Evolutionary conservation across 257 asterid species (phyloP), one percentile per base, ranked within the genome.

Genomic region (Marsdenia floribunda): DNA sequence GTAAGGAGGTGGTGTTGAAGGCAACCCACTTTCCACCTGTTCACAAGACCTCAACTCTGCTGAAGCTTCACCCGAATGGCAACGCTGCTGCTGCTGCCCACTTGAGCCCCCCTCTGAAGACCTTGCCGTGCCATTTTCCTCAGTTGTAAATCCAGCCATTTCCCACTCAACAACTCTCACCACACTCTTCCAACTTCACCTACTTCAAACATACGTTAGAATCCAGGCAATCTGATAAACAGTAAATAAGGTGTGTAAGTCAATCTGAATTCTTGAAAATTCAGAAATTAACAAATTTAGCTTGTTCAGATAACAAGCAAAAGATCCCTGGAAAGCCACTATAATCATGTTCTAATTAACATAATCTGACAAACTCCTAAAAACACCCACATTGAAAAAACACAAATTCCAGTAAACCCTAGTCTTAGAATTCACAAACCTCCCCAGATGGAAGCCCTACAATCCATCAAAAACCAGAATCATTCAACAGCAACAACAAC

Each of bases 1-100:
- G 78, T 90, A 90, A 77, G 97, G 94, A 53, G 97, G 96, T 2
- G 93, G 89, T 47, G 94, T 91, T n/a, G 97, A 91, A 0, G 97
- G 88, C 22, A 73, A 82, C 67, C 93, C 96, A 80, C 82, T 90
- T 76, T 91, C 96, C 79, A 90, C 87, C 87, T 91, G 94, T 80
- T 91, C 96, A 0, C 81, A 88, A 40, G 93, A 91, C 83, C 97
- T 85, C 92, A 90, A 90, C 82, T 91, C 97, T 0, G 90, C 91
- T 83, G 88, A 78, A 42, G 87, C 93, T 85, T 90, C 96, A 66
- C 91, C 84, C 4, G 96, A 73, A 78, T 85, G 93, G 77, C 86
- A 86, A 16, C 71, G 71, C 57, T 73, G 81, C 81, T 81, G 81
- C 81, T 81, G 88, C 83, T 80, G 87, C 76, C 85, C 90, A 81